Conservation (phyloP, 176 grass and related monocot genomes). For the Phragmites australis region DNA sequence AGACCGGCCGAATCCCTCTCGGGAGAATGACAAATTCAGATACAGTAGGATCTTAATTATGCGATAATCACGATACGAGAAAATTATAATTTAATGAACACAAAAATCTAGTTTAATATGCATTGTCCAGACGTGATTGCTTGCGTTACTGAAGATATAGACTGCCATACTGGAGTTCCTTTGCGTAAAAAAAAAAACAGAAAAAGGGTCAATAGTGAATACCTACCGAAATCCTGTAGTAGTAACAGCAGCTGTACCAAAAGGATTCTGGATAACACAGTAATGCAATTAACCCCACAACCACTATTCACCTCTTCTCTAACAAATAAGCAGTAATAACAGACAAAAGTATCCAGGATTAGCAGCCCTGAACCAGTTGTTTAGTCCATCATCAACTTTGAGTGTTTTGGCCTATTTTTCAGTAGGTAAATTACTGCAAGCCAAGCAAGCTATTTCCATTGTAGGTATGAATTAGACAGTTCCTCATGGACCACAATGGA, state of each 20-base stretch:
- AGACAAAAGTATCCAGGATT: neutral
- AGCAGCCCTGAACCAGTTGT: neutral
- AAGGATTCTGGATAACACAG: neutral
- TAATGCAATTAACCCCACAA: neutral
- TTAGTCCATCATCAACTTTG: neutral
- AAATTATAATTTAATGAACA: slow-evolving; percentile 26
- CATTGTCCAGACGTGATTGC: neutral
- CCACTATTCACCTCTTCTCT: neutral
- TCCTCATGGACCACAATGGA: slow-evolving; percentile 25
- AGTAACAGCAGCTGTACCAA: neutral
- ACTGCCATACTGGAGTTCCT: neutral
- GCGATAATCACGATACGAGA: slow-evolving; percentile 28
- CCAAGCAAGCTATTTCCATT: neutral
- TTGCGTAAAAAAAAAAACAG: neutral
- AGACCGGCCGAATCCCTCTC: slow-evolving; percentile 18
- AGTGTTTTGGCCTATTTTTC: neutral
- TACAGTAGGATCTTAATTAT: slow-evolving; percentile 7
- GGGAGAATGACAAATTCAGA: slow-evolving; percentile 45
- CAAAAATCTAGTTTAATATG: neutral
- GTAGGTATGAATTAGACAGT: neutral
- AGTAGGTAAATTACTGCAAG: neutral
- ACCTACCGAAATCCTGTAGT: neutral
- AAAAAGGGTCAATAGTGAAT: neutral
- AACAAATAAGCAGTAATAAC: neutral
- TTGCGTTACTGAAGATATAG: neutral